phyloP scores from a whole-genome alignment of 2,329 filamentous ascomycete genomes.

The Pseudocercospora musae region DNA sequence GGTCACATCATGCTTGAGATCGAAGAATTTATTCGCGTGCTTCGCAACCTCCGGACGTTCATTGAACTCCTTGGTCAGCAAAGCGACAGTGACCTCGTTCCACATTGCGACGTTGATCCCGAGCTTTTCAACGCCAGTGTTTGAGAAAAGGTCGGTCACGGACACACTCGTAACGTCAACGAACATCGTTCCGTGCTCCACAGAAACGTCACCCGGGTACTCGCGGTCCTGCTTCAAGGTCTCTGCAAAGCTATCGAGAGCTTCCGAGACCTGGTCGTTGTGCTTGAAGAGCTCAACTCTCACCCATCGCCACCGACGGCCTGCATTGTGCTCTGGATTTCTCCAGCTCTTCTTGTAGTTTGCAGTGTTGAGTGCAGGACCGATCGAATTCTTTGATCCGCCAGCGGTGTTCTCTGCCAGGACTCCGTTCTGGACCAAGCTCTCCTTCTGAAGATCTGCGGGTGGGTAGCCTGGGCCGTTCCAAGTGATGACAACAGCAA shows the following conservation, averaged over 20 bases:
- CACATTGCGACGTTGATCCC: neutral
- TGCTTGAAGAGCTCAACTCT: neutral
- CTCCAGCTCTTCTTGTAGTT: neutral
- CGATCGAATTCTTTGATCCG: neutral
- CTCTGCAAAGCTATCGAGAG: neutral
- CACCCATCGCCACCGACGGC: neutral
- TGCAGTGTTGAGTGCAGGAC: neutral
- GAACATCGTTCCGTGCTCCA: neutral
- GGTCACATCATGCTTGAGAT: neutral
- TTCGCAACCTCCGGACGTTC: neutral
- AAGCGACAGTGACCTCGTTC: constrained; percentile 5
- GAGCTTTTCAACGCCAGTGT: neutral
- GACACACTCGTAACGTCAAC: neutral
- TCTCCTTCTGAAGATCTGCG: neutral
- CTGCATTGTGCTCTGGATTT: neutral
- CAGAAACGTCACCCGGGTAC: neutral
- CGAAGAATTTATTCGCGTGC: constrained; percentile 12
- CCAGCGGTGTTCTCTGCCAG: neutral
- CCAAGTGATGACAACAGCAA: constrained; percentile 3
- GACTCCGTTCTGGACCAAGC: neutral
- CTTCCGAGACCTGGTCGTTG: neutral
- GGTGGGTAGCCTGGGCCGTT: neutral
- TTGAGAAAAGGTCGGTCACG: neutral
- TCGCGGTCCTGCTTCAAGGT: neutral
- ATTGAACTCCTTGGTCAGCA: constrained; percentile 9